Evolutionary conservation across 2,329 filamentous ascomycete species (phyloP), one percentile per base, ranked within the genome.

Genomic region (Raffaelea ambrosiae): DNA sequence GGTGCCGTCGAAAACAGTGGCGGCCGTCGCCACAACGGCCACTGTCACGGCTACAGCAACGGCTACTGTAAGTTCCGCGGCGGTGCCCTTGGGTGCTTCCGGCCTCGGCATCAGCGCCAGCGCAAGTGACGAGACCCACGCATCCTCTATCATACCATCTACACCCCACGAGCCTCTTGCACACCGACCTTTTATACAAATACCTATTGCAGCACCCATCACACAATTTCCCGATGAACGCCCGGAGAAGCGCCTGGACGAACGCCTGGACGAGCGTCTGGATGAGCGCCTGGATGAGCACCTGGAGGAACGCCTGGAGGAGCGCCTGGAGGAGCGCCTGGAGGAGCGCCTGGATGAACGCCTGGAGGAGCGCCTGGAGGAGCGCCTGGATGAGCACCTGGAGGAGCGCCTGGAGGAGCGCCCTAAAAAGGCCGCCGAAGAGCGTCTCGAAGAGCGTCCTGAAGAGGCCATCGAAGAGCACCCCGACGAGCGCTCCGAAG

Each of bases 401-500:
- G 31, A 33, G 9, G 31, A 33, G 16, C 31, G 9, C 16, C 31
- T 16, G 9, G 9, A 33, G 31, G 9, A 9, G 9, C 9, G 9
- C 31, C 31, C 31, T 16, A 16, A 33, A 33, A 16, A 9, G 31
- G 31, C 31, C 9, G 9, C 31, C 9, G 31, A n/a, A n/a, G 31
- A 33, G 16, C 31, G 31, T 33, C 31, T 33, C 9, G 31, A n/a
- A 9, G 31, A 9, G 31, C 9, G 9, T 33, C 31, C 31, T 33
- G 31, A 33, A 33, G 31, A 33, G 9, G 31, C 31, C 16, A 16
- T 33, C 31, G 31, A 33, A 16, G 9, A 9, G 31, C 9, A 86
- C 63, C 73, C 76, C 41, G 84, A 84, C 60, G 66, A 76, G 14
- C 73, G 76, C 54, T 63, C 83, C 48, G 71, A 76, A 43, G 72